Evolutionary conservation across 352 stramenopile genomes (phyloP).

Genomic region (Phytopythium oedochilum): DNA sequence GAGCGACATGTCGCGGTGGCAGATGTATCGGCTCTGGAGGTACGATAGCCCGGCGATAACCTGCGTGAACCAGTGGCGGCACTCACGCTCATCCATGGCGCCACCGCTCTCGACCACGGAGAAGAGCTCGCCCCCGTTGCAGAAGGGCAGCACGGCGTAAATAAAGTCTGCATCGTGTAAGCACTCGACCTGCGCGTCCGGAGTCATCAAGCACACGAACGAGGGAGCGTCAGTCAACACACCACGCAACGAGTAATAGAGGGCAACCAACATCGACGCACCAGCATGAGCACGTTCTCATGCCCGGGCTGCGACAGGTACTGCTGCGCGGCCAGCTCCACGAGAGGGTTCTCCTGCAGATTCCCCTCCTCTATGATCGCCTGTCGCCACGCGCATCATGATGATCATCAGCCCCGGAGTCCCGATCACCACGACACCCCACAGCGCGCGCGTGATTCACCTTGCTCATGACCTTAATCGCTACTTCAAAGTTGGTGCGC

Average conservation of each 20-base stretch:
- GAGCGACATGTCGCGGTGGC: constrained; percentile 85
- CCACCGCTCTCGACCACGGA: constrained; percentile 68
- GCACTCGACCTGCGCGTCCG: constrained; percentile 58
- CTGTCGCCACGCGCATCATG: constrained; percentile 15
- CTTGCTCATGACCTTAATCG: constrained; percentile 89
- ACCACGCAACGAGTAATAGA: background rate
- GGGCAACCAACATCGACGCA: constrained; percentile 17
- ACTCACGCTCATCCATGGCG: constrained; percentile 60
- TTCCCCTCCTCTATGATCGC: constrained; percentile 85
- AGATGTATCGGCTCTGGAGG: constrained; percentile 81
- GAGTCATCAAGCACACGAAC: background rate
- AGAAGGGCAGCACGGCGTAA: constrained; percentile 82
- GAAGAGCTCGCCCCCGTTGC: constrained; percentile 80
- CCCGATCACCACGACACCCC: background rate
- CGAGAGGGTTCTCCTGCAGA: constrained; percentile 82
- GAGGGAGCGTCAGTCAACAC: background rate
- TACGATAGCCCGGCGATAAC: constrained; percentile 76
- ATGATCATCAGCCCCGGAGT: background rate
- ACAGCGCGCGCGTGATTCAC: constrained; percentile 13
- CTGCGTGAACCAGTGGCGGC: constrained; percentile 81
- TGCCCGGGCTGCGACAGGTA: constrained; percentile 77
- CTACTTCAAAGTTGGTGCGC: constrained; percentile 75
- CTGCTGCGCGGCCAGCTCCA: constrained; percentile 83
- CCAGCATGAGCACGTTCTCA: constrained; percentile 78
- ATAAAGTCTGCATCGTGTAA: constrained; percentile 83